phyloP scores from a whole-genome alignment of 148 eudicot species.

The Chenopodium berlandieri region DNA sequence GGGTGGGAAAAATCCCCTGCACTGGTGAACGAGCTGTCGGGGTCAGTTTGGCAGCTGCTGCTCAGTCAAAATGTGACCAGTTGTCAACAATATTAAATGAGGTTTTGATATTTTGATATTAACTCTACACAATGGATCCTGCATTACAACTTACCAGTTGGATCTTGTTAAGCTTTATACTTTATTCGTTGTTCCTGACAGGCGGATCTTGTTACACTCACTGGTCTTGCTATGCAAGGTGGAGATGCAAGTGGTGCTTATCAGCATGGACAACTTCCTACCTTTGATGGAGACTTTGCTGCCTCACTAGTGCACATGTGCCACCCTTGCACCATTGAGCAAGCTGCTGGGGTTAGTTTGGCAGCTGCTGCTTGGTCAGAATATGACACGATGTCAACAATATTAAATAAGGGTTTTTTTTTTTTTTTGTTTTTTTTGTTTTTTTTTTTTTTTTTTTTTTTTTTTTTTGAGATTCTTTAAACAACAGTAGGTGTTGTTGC shows the following conservation, averaged over 20 bases:
- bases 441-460: neutral
- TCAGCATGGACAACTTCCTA: neutral
- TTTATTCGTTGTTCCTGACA: neutral
- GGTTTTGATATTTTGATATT: neutral
- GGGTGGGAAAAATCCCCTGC: slow-evolving; percentile 14
- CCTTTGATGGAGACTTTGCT: neutral
- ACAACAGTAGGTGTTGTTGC: too few species aligned
- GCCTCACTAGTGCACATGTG: neutral
- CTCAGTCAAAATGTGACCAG: neutral
- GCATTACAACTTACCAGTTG: neutral
- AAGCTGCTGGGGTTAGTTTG: slow-evolving; percentile 6
- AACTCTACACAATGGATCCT: neutral
- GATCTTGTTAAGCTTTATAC: neutral
- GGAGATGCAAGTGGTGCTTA: neutral
- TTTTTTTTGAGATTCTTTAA: too few species aligned
- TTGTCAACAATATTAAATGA: neutral
- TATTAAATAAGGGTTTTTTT: neutral
- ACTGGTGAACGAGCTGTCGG: slow-evolving; percentile 24
- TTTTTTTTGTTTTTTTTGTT: neutral
- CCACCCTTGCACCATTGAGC: slow-evolving; percentile 19
- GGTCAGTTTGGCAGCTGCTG: slow-evolving; percentile 4
- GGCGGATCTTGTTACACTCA: neutral
- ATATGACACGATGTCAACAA: neutral
- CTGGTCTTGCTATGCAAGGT: neutral
- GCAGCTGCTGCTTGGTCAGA: slow-evolving; percentile 9